A percentile compares a stretch with the other conserved stretches of the same genome.
Evolutionary conservation across 2,329 filamentous ascomycete genomes (phyloP).

Genomic region (Microascus cirrosus): DNA sequence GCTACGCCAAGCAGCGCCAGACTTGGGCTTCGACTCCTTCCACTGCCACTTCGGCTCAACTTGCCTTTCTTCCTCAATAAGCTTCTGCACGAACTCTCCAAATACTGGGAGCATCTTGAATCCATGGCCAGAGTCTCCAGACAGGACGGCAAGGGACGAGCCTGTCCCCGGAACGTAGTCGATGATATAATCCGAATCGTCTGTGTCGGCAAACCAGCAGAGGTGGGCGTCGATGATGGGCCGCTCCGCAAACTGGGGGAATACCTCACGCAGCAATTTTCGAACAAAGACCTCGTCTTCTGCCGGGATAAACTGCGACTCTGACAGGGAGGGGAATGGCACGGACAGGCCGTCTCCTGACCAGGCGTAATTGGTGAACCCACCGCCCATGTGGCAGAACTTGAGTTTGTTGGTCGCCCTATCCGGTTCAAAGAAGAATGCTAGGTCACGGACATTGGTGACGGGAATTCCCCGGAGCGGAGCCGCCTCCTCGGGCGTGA

Average conservation of each 20-base stretch:
- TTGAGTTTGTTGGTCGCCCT: conserved; percentile 8
- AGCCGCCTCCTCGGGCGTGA: conserved; percentile 46
- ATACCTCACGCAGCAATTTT: conserved; percentile 9
- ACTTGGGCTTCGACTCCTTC: conserved; percentile 4
- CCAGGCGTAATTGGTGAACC: conserved; percentile 7
- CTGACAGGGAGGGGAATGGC: background rate
- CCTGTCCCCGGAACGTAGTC: conserved; percentile 12
- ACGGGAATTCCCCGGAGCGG: conserved; percentile 45
- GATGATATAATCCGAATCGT: conserved; percentile 20
- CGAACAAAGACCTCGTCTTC: conserved; percentile 7
- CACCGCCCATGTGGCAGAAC: conserved; percentile 10
- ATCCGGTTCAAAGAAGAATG: conserved; percentile 11
- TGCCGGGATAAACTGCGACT: conserved; percentile 7
- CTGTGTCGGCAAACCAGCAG: conserved; percentile 22
- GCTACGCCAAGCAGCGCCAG: background rate
- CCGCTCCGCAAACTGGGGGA: conserved; percentile 13
- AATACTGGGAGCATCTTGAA: conserved; percentile 17
- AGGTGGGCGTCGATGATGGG: conserved; percentile 12
- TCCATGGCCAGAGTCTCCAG: conserved; percentile 14
- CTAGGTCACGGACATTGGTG: conserved; percentile 17
- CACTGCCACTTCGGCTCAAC: conserved; percentile 11
- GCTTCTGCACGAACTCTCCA: conserved; percentile 12
- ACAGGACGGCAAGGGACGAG: conserved; percentile 9
- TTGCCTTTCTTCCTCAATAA: conserved; percentile 9
- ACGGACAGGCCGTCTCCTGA: background rate